Evolutionary conservation across 768 basidiomycete genomes (phyloP).

Genomic region (Cubamyces lactineus): DNA sequence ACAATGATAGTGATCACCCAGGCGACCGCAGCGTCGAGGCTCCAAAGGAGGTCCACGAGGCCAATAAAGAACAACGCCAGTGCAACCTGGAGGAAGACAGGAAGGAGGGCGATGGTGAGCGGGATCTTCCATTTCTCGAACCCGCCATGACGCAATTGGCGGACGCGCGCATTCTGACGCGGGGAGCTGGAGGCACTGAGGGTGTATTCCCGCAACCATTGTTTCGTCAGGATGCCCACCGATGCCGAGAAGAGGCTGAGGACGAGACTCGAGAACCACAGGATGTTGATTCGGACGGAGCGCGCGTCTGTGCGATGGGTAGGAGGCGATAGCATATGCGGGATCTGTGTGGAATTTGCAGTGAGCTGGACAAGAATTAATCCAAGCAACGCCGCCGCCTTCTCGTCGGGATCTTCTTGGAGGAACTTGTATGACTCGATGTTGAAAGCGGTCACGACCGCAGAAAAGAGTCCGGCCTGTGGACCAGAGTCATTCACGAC

Average conservation of each 20-base stretch:
- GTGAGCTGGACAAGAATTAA: constrained; percentile 1
- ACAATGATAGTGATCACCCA: constrained; percentile 21
- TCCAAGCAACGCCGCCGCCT: not conserved
- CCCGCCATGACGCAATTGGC: constrained; percentile 29
- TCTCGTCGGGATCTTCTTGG: constrained; percentile 14
- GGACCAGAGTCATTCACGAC: not conserved
- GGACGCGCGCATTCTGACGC: constrained; percentile 24
- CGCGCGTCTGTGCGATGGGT: constrained; percentile 18
- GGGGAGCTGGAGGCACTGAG: constrained; percentile 25
- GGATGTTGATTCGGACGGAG: constrained; percentile 23
- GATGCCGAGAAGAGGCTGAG: constrained; percentile 31
- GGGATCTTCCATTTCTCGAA: constrained; percentile 29
- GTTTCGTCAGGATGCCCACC: constrained; percentile 30
- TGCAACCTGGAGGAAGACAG: constrained; percentile 25
- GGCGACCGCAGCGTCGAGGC: constrained; percentile 21
- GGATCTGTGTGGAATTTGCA: not conserved
- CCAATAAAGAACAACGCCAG: constrained; percentile 27
- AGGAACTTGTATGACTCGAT: constrained; percentile 23
- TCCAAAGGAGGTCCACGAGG: constrained; percentile 30
- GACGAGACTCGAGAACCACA: constrained; percentile 32
- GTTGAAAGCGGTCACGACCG: constrained; percentile 25
- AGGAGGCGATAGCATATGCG: constrained; percentile 3
- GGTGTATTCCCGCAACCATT: constrained; percentile 30
- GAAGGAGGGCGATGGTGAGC: constrained; percentile 20
- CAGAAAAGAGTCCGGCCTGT: constrained; percentile 26